These are phyloP conservation scores for Solanum chmielewskii DNA, from an alignment of 257 asterid genomes.

Conservation along the genomic window DNA sequence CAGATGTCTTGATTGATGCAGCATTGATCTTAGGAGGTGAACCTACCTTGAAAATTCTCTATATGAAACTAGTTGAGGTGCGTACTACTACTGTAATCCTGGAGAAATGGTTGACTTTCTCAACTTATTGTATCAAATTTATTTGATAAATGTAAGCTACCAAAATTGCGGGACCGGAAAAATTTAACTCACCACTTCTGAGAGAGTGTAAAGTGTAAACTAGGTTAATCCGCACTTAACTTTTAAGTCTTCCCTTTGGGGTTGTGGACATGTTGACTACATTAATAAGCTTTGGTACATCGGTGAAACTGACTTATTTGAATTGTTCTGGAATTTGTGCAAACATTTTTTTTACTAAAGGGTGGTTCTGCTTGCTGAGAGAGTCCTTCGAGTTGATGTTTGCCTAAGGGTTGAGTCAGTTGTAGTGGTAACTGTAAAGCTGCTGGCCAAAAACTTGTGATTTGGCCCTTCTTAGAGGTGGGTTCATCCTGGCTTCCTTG, in stretches of 20 bases:
- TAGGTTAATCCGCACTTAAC: background rate
- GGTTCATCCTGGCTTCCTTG: background rate
- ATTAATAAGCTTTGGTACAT: background rate
- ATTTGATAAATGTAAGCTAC: background rate
- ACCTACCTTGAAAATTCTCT: constrained; percentile 69
- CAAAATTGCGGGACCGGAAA: background rate
- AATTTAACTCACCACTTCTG: background rate
- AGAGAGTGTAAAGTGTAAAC: background rate
- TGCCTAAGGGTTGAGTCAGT: background rate
- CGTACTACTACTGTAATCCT: constrained; percentile 7
- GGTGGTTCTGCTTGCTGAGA: background rate
- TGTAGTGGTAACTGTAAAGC: background rate
- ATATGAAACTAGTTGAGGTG: constrained; percentile 89
- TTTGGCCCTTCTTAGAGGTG: background rate
- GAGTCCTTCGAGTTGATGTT: background rate
- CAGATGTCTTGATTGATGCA: constrained; percentile 93
- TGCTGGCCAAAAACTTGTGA: background rate
- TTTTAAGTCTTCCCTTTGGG: background rate
- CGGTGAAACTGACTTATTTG: background rate
- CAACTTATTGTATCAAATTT: background rate
- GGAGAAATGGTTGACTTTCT: background rate
- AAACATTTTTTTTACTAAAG: background rate
- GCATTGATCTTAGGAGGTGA: constrained; percentile 95
- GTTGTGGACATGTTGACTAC: background rate
- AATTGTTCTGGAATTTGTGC: background rate